A percentile compares a stretch with the other conserved stretches of the same genome.
phyloP scores from a whole-genome alignment of 2,329 filamentous ascomycete species.

The Aureobasidium pullulans region DNA sequence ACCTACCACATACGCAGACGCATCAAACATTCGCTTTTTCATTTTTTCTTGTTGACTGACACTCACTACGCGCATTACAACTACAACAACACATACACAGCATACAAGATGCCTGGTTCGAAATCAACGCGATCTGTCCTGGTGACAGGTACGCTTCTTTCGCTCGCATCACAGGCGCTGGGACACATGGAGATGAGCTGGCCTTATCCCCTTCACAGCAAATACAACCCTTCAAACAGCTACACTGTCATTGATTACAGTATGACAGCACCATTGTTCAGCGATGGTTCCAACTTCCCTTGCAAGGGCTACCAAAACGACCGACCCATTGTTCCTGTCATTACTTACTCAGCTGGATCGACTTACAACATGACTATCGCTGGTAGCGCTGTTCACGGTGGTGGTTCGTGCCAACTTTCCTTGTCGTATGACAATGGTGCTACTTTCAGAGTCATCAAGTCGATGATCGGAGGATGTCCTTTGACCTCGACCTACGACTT shows the following conservation, averaged over 20 bases:
- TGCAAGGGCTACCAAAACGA: conserved; percentile 63
- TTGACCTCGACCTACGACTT: conserved; percentile 53
- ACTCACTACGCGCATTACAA: neutral
- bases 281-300: conserved; percentile 59
- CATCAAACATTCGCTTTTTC: neutral
- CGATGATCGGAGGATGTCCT: conserved; percentile 53
- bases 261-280: conserved; percentile 60
- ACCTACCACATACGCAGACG: neutral
- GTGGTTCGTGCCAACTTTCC: conserved; percentile 70
- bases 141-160: conserved; percentile 11
- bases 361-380: conserved; percentile 56
- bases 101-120: conserved; percentile 1
- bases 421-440: conserved; percentile 65
- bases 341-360: conserved; percentile 55
- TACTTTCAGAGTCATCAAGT: conserved; percentile 62
- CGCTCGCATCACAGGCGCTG: conserved; percentile 10
- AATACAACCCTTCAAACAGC: conserved; percentile 38
- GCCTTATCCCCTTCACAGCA: conserved; percentile 47
- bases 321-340: conserved; percentile 45
- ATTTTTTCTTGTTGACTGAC: neutral
- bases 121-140: conserved; percentile 6
- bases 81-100: neutral
- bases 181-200: conserved; percentile 50
- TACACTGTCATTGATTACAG: conserved; percentile 56
- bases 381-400: conserved; percentile 55